phyloP scores from a whole-genome alignment of 176 grass and related monocot species.

The Thalia dealbata region DNA sequence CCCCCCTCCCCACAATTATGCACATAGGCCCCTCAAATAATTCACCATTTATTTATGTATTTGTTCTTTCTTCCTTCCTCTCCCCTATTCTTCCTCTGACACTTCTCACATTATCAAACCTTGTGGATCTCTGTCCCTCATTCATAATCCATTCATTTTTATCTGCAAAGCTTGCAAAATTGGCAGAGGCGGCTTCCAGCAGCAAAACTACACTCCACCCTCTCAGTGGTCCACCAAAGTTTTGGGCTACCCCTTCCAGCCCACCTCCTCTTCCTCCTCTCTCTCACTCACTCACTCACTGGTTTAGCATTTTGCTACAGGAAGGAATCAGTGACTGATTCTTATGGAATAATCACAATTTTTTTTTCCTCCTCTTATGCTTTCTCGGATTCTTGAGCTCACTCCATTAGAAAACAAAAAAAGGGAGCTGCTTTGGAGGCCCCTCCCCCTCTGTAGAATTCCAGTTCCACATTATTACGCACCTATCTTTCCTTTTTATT shows the following conservation, averaged over 20 bases:
- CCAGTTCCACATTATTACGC: neutral
- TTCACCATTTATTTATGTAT: conserved; percentile 5
- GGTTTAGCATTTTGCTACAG: no score
- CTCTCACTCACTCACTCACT: no score
- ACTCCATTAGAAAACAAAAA: no score
- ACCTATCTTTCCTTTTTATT: neutral
- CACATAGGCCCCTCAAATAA: conserved; percentile 7
- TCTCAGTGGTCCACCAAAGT: neutral
- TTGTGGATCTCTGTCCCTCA: neutral
- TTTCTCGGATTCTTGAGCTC: no score
- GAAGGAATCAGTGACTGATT: no score
- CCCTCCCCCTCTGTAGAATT: no score
- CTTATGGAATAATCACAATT: no score
- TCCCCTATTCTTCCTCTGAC: neutral
- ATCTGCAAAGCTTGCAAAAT: conserved; percentile 7
- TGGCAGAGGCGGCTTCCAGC: conserved; percentile 1
- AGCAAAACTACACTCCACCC: neutral
- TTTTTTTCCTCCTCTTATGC: no score
- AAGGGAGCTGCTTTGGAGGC: no score
- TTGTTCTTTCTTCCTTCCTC: neutral
- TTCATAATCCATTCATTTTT: neutral
- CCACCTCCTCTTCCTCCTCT: neutral
- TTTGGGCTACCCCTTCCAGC: neutral
- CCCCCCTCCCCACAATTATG: neutral
- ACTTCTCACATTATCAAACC: neutral